phyloP scores from a whole-genome alignment of 345 rosid genomes.

The Erodium maritimum region DNA sequence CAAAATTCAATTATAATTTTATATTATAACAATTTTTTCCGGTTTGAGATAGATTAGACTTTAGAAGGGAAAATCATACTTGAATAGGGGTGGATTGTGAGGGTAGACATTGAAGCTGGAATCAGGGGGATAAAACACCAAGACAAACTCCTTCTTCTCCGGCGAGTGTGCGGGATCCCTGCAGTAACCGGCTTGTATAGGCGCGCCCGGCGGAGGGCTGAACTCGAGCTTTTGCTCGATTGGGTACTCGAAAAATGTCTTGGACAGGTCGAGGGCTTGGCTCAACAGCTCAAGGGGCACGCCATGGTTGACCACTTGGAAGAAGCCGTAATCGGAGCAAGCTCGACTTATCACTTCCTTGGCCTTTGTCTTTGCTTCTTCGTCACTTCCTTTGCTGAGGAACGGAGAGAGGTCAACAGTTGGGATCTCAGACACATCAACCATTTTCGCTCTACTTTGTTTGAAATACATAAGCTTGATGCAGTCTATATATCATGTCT shows the following conservation, averaged over 20 bases:
- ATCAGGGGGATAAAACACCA: slow-evolving; percentile 29
- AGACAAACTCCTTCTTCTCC: slow-evolving; percentile 33
- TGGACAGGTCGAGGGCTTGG: slow-evolving; percentile 28
- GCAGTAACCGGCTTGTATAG: slow-evolving; percentile 36
- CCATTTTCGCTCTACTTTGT: background rate
- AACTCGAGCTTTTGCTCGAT: slow-evolving; percentile 27
- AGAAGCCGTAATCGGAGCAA: slow-evolving; percentile 35
- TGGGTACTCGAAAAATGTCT: slow-evolving; percentile 23
- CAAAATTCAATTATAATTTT: no score
- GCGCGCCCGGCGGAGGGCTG: slow-evolving; percentile 16
- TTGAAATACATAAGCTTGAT: no score
- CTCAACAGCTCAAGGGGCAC: slow-evolving; percentile 20
- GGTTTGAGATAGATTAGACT: no score
- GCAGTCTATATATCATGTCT: no score
- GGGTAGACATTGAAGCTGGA: slow-evolving; percentile 38
- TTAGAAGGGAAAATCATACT: slow-evolving; percentile 19
- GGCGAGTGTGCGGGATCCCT: slow-evolving; percentile 24
- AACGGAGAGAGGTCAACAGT: slow-evolving; percentile 36
- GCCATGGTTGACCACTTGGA: slow-evolving; percentile 43
- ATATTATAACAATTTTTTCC: no score
- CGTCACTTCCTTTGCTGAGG: slow-evolving; percentile 18
- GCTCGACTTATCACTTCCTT: slow-evolving; percentile 22
- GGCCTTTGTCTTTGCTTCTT: slow-evolving; percentile 24
- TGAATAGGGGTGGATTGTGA: slow-evolving; percentile 26
- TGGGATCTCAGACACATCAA: slow-evolving; percentile 12